Base-by-base conservation (phyloP, 2,329 filamentous ascomycete genomes). In the Fusarium sp. region DNA sequence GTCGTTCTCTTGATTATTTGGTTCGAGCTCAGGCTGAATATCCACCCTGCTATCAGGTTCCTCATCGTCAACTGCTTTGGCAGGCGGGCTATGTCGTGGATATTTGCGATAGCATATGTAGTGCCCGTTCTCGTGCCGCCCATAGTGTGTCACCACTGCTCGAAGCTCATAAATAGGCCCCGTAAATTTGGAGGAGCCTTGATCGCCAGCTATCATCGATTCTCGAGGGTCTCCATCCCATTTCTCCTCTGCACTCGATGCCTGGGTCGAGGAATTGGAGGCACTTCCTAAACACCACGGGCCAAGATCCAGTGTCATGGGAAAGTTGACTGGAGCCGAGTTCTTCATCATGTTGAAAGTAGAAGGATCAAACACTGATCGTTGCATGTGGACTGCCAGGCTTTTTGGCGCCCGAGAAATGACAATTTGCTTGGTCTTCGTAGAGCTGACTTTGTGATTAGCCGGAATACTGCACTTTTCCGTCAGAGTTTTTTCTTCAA, bases 41-140 rank as follows among this genome's bases (percentile, higher is more conserved):
- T 39, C 51, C 10, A 57, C 57, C 33, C 60, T 50, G 3, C 72
- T 74, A 7, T 71, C 67, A 33, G 72, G 72, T 33, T 74, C 76
- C n/a, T 47, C 39, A 38, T 64, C 55, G n/a, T 66, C 59, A 7
- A 56, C 42, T 7, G 18, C 26, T 22, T 65, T 66, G 36, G 66
- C 35, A 14, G 72, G 65, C 11, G 66, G 57, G 20, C 44, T 74
- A 36, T 71, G 65, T 15, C 78, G 78, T 22, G 89, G 86, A 77
- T 94, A 91, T 77, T 92, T 93, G 57, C 94, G 89, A 81, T 96
- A 97, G 80, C 94, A 97, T 42, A 98, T 91, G 76, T 99, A 98
- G 82, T 99, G 96, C 0, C 96, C 96, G 76, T 97, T 97, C 70
- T 98, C 95, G 80, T 98, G 96, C 36, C 93, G 88, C 8, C 96